Base-by-base conservation (phyloP, 495 filamentous ascomycete species). In the Aspergillus haitiensis region DNA sequence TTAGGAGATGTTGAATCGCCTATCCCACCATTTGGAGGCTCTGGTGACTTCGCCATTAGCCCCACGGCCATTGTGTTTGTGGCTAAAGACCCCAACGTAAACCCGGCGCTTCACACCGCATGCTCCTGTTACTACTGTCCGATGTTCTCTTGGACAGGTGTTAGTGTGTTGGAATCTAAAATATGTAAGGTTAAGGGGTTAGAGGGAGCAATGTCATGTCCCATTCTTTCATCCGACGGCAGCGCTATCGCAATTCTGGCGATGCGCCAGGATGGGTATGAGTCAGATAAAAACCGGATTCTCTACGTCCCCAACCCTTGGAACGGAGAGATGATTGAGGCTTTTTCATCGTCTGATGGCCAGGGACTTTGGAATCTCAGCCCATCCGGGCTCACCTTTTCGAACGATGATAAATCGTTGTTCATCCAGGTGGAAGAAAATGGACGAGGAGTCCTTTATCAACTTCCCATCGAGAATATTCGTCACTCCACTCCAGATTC, bases 271-370 rank as follows among this genome's bases (percentile, higher is more conserved):
- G 84, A 88, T 63, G 91, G 91, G 21, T 97, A 98, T 68, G 93
- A 98, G 73, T 88, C 88, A 9, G 93, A 97, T 75, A 90, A 91
- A 72, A 89, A 92, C 49, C 80, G 89, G 5, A 80, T 96, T 5
- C 71, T 97, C 53, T 74, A 96, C 12, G 70, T 91, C 49, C 72
- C 73, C 6, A 83, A 88, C 63, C 77, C 84, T 7, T 80, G 78
- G 75, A 82, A 78, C 65, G 81, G 83, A 6, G 69, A 76, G 39
- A 75, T 76, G 59, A 77, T 85, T 39, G 86, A 89, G 58, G 82
- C 88, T 40, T 88, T 85, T 68, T 71, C 78, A 48, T 86, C 85
- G 0, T 56, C 78, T 1, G 83, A 89, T 65, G 86, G 84, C 1
- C 76, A 83, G 62, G 86, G 84, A 2, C 69, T 69, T 7, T 93